These are phyloP conservation scores for Saccharomycopsis hybrid DNA, from an alignment of 1,139 yeast genomes.

Conservation along the genomic window DNA sequence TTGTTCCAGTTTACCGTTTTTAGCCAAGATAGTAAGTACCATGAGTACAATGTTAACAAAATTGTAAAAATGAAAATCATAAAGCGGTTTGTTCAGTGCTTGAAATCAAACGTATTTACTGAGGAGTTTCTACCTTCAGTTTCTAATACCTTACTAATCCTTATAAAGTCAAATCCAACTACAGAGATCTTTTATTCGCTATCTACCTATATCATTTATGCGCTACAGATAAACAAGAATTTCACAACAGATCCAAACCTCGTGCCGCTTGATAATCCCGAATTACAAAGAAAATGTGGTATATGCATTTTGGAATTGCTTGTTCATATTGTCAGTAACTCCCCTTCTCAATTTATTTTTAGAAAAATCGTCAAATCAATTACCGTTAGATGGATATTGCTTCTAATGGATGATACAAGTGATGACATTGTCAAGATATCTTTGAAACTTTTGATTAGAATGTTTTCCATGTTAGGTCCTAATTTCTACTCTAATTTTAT, in stretches of 20 bases:
- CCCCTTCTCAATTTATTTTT: constrained; percentile 22
- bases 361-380: constrained; percentile 50
- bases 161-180: constrained; percentile 35
- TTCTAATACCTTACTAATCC: constrained; percentile 31
- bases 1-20: constrained; percentile 52
- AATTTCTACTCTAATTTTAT: constrained; percentile 45
- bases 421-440: constrained; percentile 41
- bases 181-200: constrained; percentile 35
- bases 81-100: constrained; percentile 46
- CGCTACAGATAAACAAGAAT: constrained; percentile 27
- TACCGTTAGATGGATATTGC: constrained; percentile 60
- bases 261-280: constrained; percentile 9
- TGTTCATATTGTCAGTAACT: constrained; percentile 29
- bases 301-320: constrained; percentile 28
- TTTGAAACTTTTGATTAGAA: constrained; percentile 43
- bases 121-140: constrained; percentile 32
- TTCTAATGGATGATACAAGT: constrained; percentile 40
- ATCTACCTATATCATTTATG: constrained; percentile 37
- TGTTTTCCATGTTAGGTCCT: constrained; percentile 43
- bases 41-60: constrained; percentile 43
- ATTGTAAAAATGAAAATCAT: constrained; percentile 48
- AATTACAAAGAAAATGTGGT: constrained; percentile 28
- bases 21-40: constrained; percentile 44
- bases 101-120: constrained; percentile 37
- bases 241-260: constrained; percentile 14